These are phyloP conservation scores for Haplosporangium sp. DNA, from an alignment of 371 early-diverging fungal species.

Conservation along the genomic window DNA sequence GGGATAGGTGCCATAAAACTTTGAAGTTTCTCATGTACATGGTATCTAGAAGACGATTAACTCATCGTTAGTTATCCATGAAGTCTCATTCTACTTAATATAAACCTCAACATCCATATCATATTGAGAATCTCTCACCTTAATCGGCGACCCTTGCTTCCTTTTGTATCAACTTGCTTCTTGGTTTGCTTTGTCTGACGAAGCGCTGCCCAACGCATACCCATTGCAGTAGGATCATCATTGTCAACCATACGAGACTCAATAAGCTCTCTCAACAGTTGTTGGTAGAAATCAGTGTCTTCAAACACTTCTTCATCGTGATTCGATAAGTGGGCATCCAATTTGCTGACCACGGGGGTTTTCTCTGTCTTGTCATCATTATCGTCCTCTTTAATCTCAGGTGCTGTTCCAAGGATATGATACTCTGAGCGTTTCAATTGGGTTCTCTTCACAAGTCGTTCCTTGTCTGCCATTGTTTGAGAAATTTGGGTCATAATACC, in stretches of 20 bases:
- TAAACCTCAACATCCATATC: no score
- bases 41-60: slow-evolving; percentile 65
- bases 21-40: slow-evolving; percentile 93
- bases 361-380: slow-evolving; percentile 39
- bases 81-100: neutral
- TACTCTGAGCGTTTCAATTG: slow-evolving; percentile 82
- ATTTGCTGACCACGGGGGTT: slow-evolving; percentile 38
- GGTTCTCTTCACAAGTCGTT: slow-evolving; percentile 87
- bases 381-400: slow-evolving; percentile 38
- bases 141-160: slow-evolving; percentile 93
- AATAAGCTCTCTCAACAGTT: slow-evolving; percentile 91
- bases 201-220: slow-evolving; percentile 87
- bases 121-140: slow-evolving; percentile 56
- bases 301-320: slow-evolving; percentile 93
- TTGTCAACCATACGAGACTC: slow-evolving; percentile 91
- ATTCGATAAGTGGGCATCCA: slow-evolving; percentile 76
- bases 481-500: slow-evolving; percentile 83
- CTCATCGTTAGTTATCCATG: neutral
- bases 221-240: slow-evolving; percentile 82
- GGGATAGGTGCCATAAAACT: slow-evolving; percentile 97
- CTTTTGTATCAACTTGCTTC: slow-evolving; percentile 87
- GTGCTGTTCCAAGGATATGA: slow-evolving; percentile 62
- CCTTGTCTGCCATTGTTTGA: slow-evolving; percentile 77
- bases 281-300: slow-evolving; percentile 95
- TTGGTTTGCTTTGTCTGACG: slow-evolving; percentile 79